Base-by-base conservation (phyloP, 228 moss, liverwort and hornwort species). In the Sphagnum magellanicum region DNA sequence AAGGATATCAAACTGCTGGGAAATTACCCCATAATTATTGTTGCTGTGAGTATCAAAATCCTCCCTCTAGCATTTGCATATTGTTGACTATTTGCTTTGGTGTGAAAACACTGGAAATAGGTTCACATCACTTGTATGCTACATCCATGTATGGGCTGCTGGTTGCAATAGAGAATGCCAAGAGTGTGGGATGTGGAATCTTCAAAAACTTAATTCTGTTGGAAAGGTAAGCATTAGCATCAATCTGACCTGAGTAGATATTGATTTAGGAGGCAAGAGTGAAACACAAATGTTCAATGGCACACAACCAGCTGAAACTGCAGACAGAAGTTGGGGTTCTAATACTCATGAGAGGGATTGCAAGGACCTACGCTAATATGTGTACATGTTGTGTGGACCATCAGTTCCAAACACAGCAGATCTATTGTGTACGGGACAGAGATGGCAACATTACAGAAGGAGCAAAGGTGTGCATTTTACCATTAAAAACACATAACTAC, bases 331-430 rank as follows among this genome's bases (percentile, higher is more conserved):
- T 62, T 8, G 61, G 16, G 61, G 47, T 62, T 4, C 61, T 16
- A 10, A 62, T 62, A 16, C 47, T 10, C 47, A 7, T 4, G 61
- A 10, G 61, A 16, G 8, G 61, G 16, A 5, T 62, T 62, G 16
- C 61, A 32, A 32, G 32, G 32, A 32, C 32, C 32, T 32, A 32
- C 32, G 3, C 10, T 62, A 62, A 47, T 16, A 62, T 10, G 3
- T 47, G 6, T 48, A 4, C 64, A 49, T 65, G 13, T 14, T 6
- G 49, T 17, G 48, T 55, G 55, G 55, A 5, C 49, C 13, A 12
- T 49, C 88, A 96, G 96, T 98, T 98, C 68, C 98, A 89, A 71
- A 93, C 98, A 67, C 94, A 98, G 75, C 94, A 98, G 74, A 98
- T 94, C 52, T 90, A 98, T 64, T 98, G 94, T 73, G 87, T 90